phyloP scores from a whole-genome alignment of 768 basidiomycete genomes.

The Suillus lakei region DNA sequence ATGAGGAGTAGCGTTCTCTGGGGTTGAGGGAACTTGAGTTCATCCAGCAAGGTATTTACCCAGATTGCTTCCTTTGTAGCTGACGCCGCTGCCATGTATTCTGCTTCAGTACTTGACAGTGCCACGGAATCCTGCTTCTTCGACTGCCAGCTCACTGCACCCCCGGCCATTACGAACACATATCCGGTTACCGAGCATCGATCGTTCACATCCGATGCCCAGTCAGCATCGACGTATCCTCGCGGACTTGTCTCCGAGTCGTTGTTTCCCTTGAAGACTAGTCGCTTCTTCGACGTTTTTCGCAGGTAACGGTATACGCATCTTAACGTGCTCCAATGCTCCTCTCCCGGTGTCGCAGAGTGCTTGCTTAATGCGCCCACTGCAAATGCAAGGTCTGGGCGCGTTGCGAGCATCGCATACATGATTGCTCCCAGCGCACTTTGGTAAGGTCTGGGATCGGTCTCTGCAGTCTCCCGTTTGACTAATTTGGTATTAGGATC shows the following conservation, averaged over 20 bases:
- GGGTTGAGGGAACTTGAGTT: constrained; percentile 19
- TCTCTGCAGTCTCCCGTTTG: neutral
- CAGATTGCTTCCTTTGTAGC: constrained; percentile 29
- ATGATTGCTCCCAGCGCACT: constrained; percentile 16
- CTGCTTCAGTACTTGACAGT: constrained; percentile 42
- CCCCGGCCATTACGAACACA: constrained; percentile 37
- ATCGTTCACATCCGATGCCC: constrained; percentile 13
- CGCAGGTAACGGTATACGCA: constrained; percentile 23
- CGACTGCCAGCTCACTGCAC: constrained; percentile 42
- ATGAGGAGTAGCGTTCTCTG: constrained; percentile 18
- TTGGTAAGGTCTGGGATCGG: neutral
- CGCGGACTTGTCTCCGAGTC: neutral
- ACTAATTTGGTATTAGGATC: constrained; percentile 4
- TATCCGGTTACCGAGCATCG: constrained; percentile 28
- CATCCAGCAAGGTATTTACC: constrained; percentile 24
- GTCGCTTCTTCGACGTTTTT: constrained; percentile 9
- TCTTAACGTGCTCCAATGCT: constrained; percentile 18
- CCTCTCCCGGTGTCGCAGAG: neutral
- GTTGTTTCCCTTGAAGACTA: neutral
- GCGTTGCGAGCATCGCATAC: constrained; percentile 16
- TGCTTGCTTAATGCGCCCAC: constrained; percentile 8
- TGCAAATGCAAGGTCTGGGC: constrained; percentile 9
- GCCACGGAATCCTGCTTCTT: constrained; percentile 18
- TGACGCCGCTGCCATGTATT: constrained; percentile 48
- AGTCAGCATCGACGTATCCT: constrained; percentile 17